Conservation (phyloP, 495 filamentous ascomycete species). For the Amorphotheca resinae region DNA sequence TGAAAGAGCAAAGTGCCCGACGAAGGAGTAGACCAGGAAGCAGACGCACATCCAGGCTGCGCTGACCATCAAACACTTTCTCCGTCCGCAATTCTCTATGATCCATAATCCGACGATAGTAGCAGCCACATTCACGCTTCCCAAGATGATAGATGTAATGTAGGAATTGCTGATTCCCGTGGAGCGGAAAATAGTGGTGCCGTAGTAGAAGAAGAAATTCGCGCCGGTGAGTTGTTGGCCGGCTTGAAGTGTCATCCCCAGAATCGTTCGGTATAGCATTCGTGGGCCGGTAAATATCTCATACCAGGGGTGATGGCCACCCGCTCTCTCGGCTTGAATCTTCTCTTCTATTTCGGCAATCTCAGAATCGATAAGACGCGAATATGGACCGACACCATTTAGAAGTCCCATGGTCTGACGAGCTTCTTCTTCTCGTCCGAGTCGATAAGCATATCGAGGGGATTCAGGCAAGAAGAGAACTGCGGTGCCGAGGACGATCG, state of each 20-base stretch:
- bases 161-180: conserved; percentile 57
- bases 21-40: conserved; percentile 51
- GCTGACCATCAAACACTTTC: conserved; percentile 52
- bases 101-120: conserved; percentile 63
- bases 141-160: conserved; percentile 62
- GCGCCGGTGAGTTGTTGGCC: conserved; percentile 60
- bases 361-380: conserved; percentile 53
- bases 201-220: conserved; percentile 69
- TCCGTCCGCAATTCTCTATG: conserved; percentile 58
- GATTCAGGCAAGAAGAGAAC: conserved; percentile 64
- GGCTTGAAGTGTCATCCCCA: conserved; percentile 54
- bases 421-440: conserved; percentile 52
- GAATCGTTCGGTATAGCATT: conserved; percentile 53
- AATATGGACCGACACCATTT: conserved; percentile 53
- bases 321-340: conserved; percentile 23
- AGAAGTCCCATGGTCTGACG: conserved; percentile 55
- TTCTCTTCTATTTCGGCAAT: conserved; percentile 63
- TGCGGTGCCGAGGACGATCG: conserved; percentile 56
- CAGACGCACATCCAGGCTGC: conserved; percentile 55
- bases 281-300: conserved; percentile 31
- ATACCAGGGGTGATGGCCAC: conserved; percentile 24
- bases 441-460: conserved; percentile 55
- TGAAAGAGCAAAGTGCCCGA: conserved; percentile 45
- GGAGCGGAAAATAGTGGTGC: conserved; percentile 57
- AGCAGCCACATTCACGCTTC: conserved; percentile 59